A percentile compares a stretch with the other conserved stretches of the same genome.
These are phyloP conservation scores for Komagataella pseudopastoris DNA, from an alignment of 805 yeast species.

Conservation along the genomic window DNA sequence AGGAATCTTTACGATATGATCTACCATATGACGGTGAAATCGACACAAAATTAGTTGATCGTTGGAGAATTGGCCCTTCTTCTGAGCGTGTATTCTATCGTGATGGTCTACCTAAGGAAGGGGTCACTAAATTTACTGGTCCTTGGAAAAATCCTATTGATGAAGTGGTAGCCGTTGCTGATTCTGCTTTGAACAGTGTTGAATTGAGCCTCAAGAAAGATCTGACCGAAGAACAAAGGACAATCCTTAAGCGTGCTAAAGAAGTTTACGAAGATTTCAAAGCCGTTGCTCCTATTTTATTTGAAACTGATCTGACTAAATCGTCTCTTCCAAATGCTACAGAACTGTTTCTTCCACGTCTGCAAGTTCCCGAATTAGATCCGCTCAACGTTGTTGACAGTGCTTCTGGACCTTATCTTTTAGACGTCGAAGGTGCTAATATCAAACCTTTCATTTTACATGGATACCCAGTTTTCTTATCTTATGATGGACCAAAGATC, in stretches of 20 bases:
- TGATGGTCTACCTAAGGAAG: conserved; percentile 33
- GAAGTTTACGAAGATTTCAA: conserved; percentile 49
- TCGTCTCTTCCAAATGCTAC: conserved; percentile 46
- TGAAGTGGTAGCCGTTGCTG: conserved; percentile 29
- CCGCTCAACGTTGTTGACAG: conserved; percentile 67
- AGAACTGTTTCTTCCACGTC: conserved; percentile 57
- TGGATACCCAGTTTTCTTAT: conserved; percentile 70
- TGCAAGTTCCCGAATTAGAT: conserved; percentile 74
- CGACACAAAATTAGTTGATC: conserved; percentile 33
- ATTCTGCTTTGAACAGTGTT: conserved; percentile 53
- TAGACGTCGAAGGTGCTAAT: conserved; percentile 75
- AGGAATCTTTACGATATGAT: conserved; percentile 10
- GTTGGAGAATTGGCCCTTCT: conserved; percentile 91
- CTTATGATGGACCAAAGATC: conserved; percentile 81
- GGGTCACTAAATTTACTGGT: conserved; percentile 43
- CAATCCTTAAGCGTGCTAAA: conserved; percentile 33
- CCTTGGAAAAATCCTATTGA: conserved; percentile 69
- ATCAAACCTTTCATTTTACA: conserved; percentile 75
- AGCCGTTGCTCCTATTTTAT: conserved; percentile 40
- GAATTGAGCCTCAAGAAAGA: conserved; percentile 39
- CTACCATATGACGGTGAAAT: conserved; percentile 50
- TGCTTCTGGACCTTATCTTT: conserved; percentile 30
- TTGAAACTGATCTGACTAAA: conserved; percentile 30
- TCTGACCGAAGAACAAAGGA: conserved; percentile 31
- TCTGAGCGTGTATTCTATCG: conserved; percentile 71